Conservation (phyloP, 2,329 filamentous ascomycete species). For the Colletotrichum incanum region DNA sequence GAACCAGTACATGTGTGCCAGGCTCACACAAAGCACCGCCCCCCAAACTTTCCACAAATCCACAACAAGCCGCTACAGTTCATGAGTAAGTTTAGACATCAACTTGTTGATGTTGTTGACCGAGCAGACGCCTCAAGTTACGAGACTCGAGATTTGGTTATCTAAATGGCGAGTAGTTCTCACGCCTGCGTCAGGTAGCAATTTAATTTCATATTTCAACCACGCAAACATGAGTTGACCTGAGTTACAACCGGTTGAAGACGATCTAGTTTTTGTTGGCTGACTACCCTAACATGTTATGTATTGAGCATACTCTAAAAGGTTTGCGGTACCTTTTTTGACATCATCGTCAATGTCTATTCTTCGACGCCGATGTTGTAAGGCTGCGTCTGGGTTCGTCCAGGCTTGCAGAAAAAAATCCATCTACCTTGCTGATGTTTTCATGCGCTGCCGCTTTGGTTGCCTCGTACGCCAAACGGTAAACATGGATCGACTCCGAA, state of each 20-base stretch:
- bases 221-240: not conserved
- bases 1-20: too few relatives aligned
- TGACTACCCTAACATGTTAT: not conserved
- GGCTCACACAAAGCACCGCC: not conserved
- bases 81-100: not conserved
- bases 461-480: conserved; percentile 59
- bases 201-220: not conserved
- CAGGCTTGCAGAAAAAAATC: conserved; percentile 9
- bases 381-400: not conserved
- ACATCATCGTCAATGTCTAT: not conserved
- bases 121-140: too few relatives aligned
- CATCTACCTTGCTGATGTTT: conserved; percentile 6
- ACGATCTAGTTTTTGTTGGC: not conserved
- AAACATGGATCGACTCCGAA: conserved; percentile 53
- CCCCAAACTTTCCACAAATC: too few relatives aligned
- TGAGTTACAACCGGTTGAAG: too few relatives aligned
- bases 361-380: not conserved
- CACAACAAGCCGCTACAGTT: not conserved
- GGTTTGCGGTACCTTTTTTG: not conserved
- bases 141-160: not conserved
- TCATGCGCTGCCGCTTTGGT: conserved; percentile 31
- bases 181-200: not conserved
- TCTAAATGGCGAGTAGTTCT: not conserved
- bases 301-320: too few relatives aligned
- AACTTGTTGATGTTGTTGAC: too few relatives aligned